These are phyloP conservation scores for Bidens hawaiensis DNA, from an alignment of 140 eudicot genomes.

Conservation along the genomic window DNA sequence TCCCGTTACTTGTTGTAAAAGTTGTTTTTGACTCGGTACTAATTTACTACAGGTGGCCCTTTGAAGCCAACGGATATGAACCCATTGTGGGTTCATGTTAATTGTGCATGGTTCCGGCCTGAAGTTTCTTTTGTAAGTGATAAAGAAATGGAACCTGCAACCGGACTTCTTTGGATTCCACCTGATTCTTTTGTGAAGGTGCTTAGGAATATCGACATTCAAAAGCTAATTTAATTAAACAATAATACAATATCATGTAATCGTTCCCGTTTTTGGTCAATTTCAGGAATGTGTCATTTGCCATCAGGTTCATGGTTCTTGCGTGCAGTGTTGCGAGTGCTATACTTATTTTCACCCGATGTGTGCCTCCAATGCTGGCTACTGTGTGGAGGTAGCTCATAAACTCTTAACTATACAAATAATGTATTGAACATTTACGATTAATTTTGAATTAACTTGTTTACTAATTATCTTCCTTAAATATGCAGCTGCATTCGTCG, in stretches of 20 bases:
- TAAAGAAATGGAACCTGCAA: conserved; percentile 94
- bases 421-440: not conserved
- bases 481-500: conserved; percentile 56
- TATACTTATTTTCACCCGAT: conserved; percentile 72
- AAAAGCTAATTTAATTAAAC: not conserved
- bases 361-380: conserved; percentile 91
- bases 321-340: conserved; percentile 78
- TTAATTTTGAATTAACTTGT: not conserved
- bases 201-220: conserved; percentile 20
- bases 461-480: conserved; percentile 5
- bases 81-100: conserved; percentile 87
- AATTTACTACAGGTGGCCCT: conserved; percentile 80
- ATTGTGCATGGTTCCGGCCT: conserved; percentile 92
- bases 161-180: conserved; percentile 61
- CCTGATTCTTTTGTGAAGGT: conserved; percentile 63
- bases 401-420: not conserved
- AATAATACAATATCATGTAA: conserved; percentile 12
- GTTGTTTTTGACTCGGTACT: not conserved
- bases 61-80: conserved; percentile 82
- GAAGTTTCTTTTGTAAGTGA: conserved; percentile 60
- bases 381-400: conserved; percentile 68
- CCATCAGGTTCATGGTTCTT: conserved; percentile 82
- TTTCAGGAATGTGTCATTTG: conserved; percentile 78
- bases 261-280: not conserved
- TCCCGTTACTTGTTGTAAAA: too few relatives aligned